Conservation (phyloP, 352 stramenopile genomes). For the Phytophthora sp. region DNA sequence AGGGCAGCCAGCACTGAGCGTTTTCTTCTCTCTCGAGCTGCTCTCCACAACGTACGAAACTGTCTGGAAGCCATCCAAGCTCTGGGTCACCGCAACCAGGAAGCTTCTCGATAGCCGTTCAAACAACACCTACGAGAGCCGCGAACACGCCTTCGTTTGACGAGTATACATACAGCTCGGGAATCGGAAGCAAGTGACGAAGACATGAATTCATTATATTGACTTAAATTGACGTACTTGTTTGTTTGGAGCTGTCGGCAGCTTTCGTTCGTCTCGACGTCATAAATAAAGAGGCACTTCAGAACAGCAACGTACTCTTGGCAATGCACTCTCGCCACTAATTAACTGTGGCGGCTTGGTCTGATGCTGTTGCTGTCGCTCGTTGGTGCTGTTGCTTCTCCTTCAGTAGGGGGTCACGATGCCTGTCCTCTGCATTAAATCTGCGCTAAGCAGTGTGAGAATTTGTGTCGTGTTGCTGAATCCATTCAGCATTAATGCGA, state of each 20-base stretch:
- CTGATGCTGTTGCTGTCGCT: background rate
- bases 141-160: background rate
- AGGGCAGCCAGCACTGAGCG: background rate
- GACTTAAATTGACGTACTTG: background rate
- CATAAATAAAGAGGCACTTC: slow-evolving; percentile 42
- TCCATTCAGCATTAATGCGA: no score
- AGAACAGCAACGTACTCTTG: background rate
- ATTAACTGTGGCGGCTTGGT: background rate
- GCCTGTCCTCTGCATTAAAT: slow-evolving; percentile 6
- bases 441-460: slow-evolving; percentile 1
- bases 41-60: slow-evolving; percentile 8
- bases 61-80: background rate
- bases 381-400: background rate
- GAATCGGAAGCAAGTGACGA: background rate
- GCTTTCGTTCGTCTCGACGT: slow-evolving; percentile 28
- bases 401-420: background rate
- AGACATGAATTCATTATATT: slow-evolving; percentile 21
- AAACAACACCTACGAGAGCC: background rate
- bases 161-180: background rate
- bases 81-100: background rate
- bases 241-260: slow-evolving; percentile 8
- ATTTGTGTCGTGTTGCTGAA: background rate
- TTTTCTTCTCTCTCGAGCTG: background rate
- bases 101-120: background rate
- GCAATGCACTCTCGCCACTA: no score